Conservation (phyloP, 176 grass and related monocot species). For the Oryza meridionalis region DNA sequence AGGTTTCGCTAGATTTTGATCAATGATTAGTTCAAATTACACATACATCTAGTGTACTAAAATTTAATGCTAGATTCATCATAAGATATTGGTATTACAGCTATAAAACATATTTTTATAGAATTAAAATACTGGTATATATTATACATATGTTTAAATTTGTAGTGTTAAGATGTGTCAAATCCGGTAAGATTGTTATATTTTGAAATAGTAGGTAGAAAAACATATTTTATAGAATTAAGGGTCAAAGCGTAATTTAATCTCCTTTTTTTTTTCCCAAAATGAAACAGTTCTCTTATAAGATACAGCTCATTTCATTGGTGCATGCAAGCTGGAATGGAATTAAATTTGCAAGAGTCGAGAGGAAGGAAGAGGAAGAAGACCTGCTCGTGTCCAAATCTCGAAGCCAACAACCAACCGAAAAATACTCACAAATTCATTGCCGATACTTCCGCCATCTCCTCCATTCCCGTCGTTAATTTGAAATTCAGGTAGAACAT, state of each 20-base stretch:
- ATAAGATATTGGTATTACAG: no score
- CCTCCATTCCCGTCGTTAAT: neutral
- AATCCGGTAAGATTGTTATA: no score
- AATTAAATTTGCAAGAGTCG: neutral
- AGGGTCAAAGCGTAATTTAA: no score
- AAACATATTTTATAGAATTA: no score
- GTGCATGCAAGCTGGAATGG: neutral
- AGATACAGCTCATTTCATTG: no score
- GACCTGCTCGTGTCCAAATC: constrained; percentile 1
- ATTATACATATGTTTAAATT: no score
- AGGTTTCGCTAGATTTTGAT: neutral
- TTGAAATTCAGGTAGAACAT: neutral
- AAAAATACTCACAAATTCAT: neutral
- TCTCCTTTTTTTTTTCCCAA: neutral
- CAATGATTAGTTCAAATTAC: neutral
- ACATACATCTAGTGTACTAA: neutral
- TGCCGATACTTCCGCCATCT: neutral
- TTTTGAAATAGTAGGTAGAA: no score
- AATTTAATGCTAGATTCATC: no score
- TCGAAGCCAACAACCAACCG: constrained; percentile 18
- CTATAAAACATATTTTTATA: no score
- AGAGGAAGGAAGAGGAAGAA: neutral
- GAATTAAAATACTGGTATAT: no score
- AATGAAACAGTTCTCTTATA: neutral
- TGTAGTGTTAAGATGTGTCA: no score